Base-by-base conservation (phyloP, 495 filamentous ascomycete genomes). In the Opeltia flavorubescens region DNA sequence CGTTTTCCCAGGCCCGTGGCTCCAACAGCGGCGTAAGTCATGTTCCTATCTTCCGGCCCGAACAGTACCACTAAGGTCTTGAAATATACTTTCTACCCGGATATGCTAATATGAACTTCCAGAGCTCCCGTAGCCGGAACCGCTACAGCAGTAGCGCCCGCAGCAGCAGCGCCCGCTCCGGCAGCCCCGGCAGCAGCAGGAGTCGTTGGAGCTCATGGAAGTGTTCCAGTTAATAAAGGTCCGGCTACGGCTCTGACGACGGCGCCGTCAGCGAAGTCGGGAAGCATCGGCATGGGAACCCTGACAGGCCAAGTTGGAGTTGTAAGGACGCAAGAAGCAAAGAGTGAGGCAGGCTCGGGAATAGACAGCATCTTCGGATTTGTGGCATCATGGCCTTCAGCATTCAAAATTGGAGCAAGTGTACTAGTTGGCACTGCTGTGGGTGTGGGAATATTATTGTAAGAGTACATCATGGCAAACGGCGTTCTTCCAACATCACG, bases 201-300 rank as follows among this genome's bases (percentile, higher is more conserved):
- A 17, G 36, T 24, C 21, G 36, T 40, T 25, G 35, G 33, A 12
- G 36, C 35, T 43, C 34, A 25, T n/a, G 18, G 18, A 15, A 15
- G n/a, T 12, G 38, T 25, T 12, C 38, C 38, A 3, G 20, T 41
- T 13, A 13, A 5, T 23, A 8, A 41, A 2, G 38, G 38, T 15
- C 38, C 38, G 7, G 38, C 38, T 9, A 41, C 20, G 13, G 38
- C 38, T 23, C 1, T 41, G 38, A 41, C 38, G 11, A 9, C 15
- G 25, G 38, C 43, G 43, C 46, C 54, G 21, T n/a, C 35, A 23
- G 46, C 56, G 29, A 44, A 47, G 43, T 49, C 38, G 1, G 56
- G 56, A 21, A 21, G 29, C 28, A 51, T 59, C 26, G 56, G 56
- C 3, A 20, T 59, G 48, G 56, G 56, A 20, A 57, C 56, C 8